A percentile compares a stretch with the other conserved stretches of the same genome.
phyloP scores from a whole-genome alignment of 2,329 filamentous ascomycete genomes.

The Aspergillus tubingensis region DNA sequence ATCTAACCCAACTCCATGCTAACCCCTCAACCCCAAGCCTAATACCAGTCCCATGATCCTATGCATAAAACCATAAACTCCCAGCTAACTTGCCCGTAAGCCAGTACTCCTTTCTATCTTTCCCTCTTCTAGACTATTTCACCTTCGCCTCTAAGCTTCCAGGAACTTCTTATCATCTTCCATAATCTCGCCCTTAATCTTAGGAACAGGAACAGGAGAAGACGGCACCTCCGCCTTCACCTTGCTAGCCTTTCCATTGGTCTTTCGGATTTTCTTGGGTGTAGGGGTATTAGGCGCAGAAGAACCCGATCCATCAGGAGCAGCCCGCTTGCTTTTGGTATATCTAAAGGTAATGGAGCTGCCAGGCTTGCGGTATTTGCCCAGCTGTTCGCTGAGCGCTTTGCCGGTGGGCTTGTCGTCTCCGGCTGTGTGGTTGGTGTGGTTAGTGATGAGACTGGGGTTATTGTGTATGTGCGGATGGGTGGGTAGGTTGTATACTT shows the following conservation, averaged over 20 bases:
- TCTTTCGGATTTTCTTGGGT: not conserved
- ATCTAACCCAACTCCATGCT: too few relatives aligned
- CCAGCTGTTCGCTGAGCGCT: not conserved
- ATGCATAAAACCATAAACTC: too few relatives aligned
- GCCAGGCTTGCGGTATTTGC: not conserved
- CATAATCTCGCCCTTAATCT: too few relatives aligned
- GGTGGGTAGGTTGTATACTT: not conserved
- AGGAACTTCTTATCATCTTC: not conserved
- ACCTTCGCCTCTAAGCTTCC: too few relatives aligned
- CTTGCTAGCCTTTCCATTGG: not conserved
- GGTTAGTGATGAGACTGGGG: not conserved
- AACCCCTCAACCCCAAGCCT: too few relatives aligned
- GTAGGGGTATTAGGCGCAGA: not conserved
- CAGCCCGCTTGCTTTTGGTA: not conserved
- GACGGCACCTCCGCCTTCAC: not conserved
- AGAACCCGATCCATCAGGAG: not conserved
- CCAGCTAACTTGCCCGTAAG: too few relatives aligned
- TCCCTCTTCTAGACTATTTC: not conserved
- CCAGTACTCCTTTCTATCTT: not conserved
- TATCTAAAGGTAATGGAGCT: not conserved
- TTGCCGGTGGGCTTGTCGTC: slow-evolving; percentile 1
- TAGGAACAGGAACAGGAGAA: not conserved
- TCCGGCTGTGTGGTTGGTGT: not conserved
- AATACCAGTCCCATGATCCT: too few relatives aligned
- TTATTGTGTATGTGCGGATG: not conserved